These are phyloP conservation scores for Wickerhamomyces strasburgensis DNA, from an alignment of 805 yeast species.

Conservation along the genomic window DNA sequence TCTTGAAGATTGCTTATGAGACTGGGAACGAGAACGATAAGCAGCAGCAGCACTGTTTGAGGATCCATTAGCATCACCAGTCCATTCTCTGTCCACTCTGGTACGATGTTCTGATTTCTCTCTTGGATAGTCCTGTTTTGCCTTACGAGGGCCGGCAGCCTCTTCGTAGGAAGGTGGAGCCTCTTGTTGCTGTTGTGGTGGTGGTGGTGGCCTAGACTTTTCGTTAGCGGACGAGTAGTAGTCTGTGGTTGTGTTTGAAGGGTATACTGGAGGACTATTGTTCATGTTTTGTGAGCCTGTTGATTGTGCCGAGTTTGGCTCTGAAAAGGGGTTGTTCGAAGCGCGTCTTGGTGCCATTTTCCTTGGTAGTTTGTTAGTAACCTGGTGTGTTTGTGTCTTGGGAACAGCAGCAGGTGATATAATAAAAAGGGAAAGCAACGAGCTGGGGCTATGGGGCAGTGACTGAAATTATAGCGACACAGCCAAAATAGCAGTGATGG, in stretches of 20 bases:
- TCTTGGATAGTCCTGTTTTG: conserved; percentile 44
- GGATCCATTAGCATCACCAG: conserved; percentile 6
- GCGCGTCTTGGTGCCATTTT: conserved; percentile 22
- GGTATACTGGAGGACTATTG: conserved; percentile 26
- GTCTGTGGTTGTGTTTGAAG: conserved; percentile 29
- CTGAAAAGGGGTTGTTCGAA: conserved; percentile 50
- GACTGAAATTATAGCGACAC: no score
- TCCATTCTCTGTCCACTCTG: conserved; percentile 18
- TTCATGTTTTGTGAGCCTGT: conserved; percentile 29
- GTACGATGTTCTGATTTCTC: conserved; percentile 37
- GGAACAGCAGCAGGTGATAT: no score
- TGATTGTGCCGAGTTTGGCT: conserved; percentile 39
- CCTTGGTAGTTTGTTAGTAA: conserved; percentile 13
- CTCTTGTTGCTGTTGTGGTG: conserved; percentile 15
- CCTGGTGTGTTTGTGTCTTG: no score
- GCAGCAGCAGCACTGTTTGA: conserved; percentile 2
- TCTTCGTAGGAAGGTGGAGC: conserved; percentile 71
- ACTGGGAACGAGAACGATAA: background rate
- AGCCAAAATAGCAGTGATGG: no score
- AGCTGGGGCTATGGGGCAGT: no score
- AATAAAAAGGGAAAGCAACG: no score
- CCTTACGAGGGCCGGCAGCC: conserved; percentile 47
- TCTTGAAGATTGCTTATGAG: conserved; percentile 12
- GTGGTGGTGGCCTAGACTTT: conserved; percentile 15
- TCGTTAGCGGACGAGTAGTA: conserved; percentile 26